A percentile compares a stretch with the other conserved stretches of the same genome.
Conservation (phyloP, 768 basidiomycete species). For the Boletus sp. region DNA sequence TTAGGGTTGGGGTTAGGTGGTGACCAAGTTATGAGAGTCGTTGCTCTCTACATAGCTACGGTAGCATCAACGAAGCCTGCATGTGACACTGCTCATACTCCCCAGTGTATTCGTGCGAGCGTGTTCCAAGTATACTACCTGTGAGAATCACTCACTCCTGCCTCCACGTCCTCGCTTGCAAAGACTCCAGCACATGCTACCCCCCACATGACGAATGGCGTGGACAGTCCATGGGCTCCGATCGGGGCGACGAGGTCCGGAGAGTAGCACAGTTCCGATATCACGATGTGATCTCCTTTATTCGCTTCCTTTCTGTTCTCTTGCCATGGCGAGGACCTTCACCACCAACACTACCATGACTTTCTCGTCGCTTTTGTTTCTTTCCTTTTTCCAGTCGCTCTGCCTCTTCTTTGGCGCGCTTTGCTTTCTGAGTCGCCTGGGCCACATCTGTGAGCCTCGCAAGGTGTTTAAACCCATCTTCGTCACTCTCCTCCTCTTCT, state of each 20-base stretch:
- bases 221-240: neutral
- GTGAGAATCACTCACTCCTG: neutral
- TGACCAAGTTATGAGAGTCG: too few species aligned
- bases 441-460: constrained; percentile 31
- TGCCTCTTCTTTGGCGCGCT: constrained; percentile 25
- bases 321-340: constrained; percentile 9
- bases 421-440: constrained; percentile 21
- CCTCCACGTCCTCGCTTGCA: neutral
- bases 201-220: neutral
- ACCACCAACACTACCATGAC: constrained; percentile 4
- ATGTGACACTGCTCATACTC: neutral
- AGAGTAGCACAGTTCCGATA: neutral
- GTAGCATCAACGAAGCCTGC: neutral
- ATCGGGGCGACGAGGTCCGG: neutral
- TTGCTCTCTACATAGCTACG: neutral
- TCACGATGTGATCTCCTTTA: constrained; percentile 11
- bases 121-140: neutral
- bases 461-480: constrained; percentile 32
- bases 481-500: constrained; percentile 18
- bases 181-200: neutral
- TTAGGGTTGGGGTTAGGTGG: too few species aligned
- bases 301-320: constrained; percentile 11
- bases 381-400: constrained; percentile 30
- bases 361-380: constrained; percentile 29
- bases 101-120: neutral